Evolutionary conservation across 1,284 basidiomycete species (phyloP), one percentile per base, ranked within the genome.

Genomic region (Cutaneotrichosporon sp.): DNA sequence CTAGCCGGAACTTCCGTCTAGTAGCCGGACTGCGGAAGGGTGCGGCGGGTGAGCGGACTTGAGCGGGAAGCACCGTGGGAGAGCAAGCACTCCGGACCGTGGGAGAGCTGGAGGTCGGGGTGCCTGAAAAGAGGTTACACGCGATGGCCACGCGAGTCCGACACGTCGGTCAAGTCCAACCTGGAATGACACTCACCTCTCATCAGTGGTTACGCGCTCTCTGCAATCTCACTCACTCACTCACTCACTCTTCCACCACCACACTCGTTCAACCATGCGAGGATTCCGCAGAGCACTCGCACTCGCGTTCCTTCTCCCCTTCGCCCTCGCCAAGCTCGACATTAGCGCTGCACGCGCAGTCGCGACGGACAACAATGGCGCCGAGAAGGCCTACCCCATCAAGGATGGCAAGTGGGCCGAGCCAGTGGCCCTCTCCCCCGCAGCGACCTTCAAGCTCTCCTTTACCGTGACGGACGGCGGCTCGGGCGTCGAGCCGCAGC

Each of bases 361-460:
- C 4, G 33, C 22, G 14, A 53, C 51, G 1, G 51, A 36, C 34
- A 4, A 34, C 33, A 53, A 34, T 11, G 51, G 51, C n/a, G 20
- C 51, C 3, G 51, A 53, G 11, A 53, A 53, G 51, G 14, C 33
- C 10, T 38, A 36, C 22, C 6, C 33, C 16, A 29, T 57, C 13
- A 54, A 59, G 43, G 31, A 50, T 20, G 36, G 34, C 20, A 25
- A 43, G 11, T 53, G 38, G 50, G 27, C 29, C 31, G 33, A 31
- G 16, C 52, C 58, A 2, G 34, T 59, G 24, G 18, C 22, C 9
- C 45, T 59, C 34, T 22, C 43, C 7, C 20, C 33, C 16, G 46
- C 24, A 2, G 43, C 52, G 34, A 59, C 50, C 2, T 33, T 58
- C 49, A 58, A 58, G 38, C 49, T 58, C 49, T n/a, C 49, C 34